These are phyloP conservation scores for Kernera saxatilis DNA, from an alignment of 345 rosid species.

Conservation along the genomic window DNA sequence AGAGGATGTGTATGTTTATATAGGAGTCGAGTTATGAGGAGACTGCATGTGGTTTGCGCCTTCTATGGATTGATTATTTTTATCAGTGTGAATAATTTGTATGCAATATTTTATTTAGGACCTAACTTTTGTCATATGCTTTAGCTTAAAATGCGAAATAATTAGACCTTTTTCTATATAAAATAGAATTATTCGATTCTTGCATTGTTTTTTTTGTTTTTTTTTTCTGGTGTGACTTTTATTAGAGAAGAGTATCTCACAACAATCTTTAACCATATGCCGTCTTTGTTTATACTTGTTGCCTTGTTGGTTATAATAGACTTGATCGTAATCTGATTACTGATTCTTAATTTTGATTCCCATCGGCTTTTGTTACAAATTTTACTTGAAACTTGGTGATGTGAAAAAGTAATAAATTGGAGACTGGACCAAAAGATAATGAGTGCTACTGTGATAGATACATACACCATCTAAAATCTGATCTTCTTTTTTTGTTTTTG, in stretches of 20 bases:
- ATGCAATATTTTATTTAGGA: background rate
- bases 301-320: background rate
- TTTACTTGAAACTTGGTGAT: background rate
- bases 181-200: constrained; percentile 26
- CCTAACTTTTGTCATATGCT: constrained; percentile 26
- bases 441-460: constrained; percentile 10
- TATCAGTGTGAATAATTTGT: constrained; percentile 14
- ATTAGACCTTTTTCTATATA: background rate
- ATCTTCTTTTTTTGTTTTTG: too few relatives aligned
- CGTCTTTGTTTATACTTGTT: background rate
- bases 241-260: constrained; percentile 11
- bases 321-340: background rate
- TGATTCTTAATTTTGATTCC: background rate
- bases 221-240: constrained; percentile 14
- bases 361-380: background rate
- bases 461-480: background rate
- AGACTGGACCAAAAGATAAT: constrained; percentile 8
- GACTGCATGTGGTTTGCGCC: constrained; percentile 22
- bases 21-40: constrained; percentile 1
- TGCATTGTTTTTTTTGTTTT: background rate
- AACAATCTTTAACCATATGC: background rate
- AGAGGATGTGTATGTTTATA: constrained; percentile 8
- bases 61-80: constrained; percentile 6
- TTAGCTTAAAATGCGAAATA: constrained; percentile 20
- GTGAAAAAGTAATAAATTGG: background rate